These are phyloP conservation scores for Brassica napus DNA, from an alignment of 345 rosid genomes.

Conservation along the genomic window DNA sequence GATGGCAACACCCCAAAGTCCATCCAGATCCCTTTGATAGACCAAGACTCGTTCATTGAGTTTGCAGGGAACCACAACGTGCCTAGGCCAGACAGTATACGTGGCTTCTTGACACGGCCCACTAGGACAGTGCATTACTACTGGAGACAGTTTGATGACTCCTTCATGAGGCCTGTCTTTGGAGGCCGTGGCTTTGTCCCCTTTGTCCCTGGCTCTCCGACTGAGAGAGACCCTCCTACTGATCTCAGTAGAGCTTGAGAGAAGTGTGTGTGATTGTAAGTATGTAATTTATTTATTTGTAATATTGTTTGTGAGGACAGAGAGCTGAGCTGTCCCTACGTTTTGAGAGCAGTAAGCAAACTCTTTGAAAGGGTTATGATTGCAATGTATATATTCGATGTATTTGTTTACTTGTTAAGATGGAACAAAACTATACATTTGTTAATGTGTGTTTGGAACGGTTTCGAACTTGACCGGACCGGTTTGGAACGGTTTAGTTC, in stretches of 20 bases:
- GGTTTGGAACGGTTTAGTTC: background rate
- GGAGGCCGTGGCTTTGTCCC: slow-evolving; percentile 98
- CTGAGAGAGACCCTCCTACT: slow-evolving; percentile 51
- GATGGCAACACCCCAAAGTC: slow-evolving; percentile 62
- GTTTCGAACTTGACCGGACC: background rate
- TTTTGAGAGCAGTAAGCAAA: slow-evolving; percentile 23
- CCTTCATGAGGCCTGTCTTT: slow-evolving; percentile 89
- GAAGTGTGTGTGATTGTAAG: slow-evolving; percentile 2
- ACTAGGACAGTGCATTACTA: slow-evolving; percentile 87
- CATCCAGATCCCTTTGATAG: slow-evolving; percentile 59
- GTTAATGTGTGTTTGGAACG: background rate
- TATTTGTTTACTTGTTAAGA: slow-evolving; percentile 30
- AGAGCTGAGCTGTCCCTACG: slow-evolving; percentile 25
- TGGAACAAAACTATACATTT: background rate
- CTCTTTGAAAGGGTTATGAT: background rate
- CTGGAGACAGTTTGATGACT: slow-evolving; percentile 86
- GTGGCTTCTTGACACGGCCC: slow-evolving; percentile 78
- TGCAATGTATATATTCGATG: slow-evolving; percentile 9
- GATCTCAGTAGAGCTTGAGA: slow-evolving; percentile 37
- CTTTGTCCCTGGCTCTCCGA: slow-evolving; percentile 82
- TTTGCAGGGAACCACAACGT: slow-evolving; percentile 33
- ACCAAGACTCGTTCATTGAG: slow-evolving; percentile 73
- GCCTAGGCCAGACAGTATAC: slow-evolving; percentile 60
- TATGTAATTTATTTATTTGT: slow-evolving; percentile 28
- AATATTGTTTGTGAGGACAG: slow-evolving; percentile 31